Evolutionary conservation across 2,329 filamentous ascomycete genomes (phyloP).

Genomic region (Escovopsis sp.): DNA sequence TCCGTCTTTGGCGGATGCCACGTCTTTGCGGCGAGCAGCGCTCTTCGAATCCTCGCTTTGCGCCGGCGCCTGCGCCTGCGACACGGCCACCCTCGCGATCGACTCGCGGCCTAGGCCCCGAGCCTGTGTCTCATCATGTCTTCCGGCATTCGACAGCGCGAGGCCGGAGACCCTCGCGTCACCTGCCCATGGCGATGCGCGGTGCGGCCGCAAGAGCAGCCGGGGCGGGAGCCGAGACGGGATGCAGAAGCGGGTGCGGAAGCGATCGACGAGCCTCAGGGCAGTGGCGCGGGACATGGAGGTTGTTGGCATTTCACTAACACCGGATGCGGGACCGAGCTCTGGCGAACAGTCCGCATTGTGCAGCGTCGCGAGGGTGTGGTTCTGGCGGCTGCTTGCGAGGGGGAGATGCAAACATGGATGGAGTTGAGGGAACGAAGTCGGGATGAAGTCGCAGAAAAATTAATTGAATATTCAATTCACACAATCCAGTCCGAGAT

Average conservation of each 20-base stretch:
- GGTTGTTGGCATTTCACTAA: constrained; percentile 9
- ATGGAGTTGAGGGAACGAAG: not conserved
- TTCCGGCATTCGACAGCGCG: not conserved
- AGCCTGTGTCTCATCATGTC: not conserved
- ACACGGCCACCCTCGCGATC: no score
- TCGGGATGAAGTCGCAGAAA: not conserved
- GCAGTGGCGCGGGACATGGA: constrained; percentile 11
- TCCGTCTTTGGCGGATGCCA: no score
- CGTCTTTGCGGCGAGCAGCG: no score
- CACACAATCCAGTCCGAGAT: not conserved
- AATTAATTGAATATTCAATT: no score
- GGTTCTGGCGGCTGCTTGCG: not conserved
- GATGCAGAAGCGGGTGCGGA: no score
- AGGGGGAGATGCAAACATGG: not conserved
- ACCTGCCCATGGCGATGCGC: not conserved
- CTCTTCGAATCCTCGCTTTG: no score
- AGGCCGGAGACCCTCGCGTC: not conserved
- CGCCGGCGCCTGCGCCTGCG: no score
- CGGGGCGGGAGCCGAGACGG: constrained; percentile 1
- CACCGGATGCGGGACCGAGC: constrained; percentile 1
- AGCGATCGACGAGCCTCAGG: constrained; percentile 10
- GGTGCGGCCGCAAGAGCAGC: not conserved
- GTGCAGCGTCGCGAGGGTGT: constrained; percentile 1
- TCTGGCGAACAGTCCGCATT: constrained; percentile 5
- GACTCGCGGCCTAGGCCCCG: no score